Evolutionary conservation across 2,329 filamentous ascomycete species (phyloP), one percentile per base, ranked within the genome.

Genomic region (Cladophialophora psammophila): DNA sequence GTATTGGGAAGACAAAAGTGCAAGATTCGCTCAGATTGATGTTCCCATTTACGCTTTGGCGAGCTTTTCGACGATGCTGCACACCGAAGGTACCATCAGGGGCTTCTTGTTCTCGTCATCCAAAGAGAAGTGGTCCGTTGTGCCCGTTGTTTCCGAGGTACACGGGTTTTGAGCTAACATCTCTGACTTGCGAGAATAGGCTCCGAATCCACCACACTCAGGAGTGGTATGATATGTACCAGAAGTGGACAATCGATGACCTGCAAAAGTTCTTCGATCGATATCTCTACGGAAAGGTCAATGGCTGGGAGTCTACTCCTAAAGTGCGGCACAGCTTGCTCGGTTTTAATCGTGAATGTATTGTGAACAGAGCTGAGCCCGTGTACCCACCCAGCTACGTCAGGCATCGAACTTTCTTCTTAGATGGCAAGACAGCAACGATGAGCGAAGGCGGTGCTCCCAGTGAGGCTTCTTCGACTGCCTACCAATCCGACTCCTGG

Each of bases 141-240:
- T 26, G 26, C 26, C 26, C 26, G 26, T 3, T 26, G 26, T 26
- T 26, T 26, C 26, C 26, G 26, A 26, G 26, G 26, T 26, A 2
- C 26, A 3, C 3, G 26, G 26, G 26, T 2, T 26, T 26, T 2
- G 26, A 26, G 26, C 26, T 26, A 26, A 26, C 26, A 26, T 26
- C 3, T 13, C 53, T 57, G 52, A 64, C 26, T 45, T 32, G n/a
- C 10, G 32, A 18, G 74, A 57, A 50, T 34, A 68, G 62, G 82
- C 74, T 83, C n/a, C 76, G 78, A 0, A 78, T 75, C 73, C 75
- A 76, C 56, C 74, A 75, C 12, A 75, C 73, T 5, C 81, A 83
- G 66, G 82, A 84, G 64, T 84, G 81, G 82, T 79, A 78, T 63
- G 82, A 84, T 58, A 69, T 83, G 1, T 84, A 78, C 65, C 75